Evolutionary conservation across 345 rosid species (phyloP).

Genomic region (Pugionium cornutum): DNA sequence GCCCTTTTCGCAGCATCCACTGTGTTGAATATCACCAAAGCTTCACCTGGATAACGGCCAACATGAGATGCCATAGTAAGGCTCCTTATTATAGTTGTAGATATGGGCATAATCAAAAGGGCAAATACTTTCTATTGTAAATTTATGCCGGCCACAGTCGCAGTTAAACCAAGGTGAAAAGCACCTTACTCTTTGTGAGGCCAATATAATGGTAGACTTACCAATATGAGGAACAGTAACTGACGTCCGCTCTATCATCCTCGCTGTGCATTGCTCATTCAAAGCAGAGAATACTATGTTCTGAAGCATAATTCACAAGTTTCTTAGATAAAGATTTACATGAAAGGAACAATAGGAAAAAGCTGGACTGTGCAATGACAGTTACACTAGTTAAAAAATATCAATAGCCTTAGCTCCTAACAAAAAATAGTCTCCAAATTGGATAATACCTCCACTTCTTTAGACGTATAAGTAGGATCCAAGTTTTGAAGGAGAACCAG

Average conservation of each 20-base stretch:
- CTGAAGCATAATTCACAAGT: slow-evolving; percentile 40
- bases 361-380: neutral
- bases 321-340: slow-evolving; percentile 6
- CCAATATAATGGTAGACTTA: slow-evolving; percentile 31
- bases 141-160: neutral
- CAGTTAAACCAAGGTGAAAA: slow-evolving; percentile 9
- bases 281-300: slow-evolving; percentile 58
- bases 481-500: slow-evolving; percentile 68
- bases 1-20: slow-evolving; percentile 58
- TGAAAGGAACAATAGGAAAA: neutral
- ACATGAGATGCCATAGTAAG: slow-evolving; percentile 12
- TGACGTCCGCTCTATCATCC: slow-evolving; percentile 53
- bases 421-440: neutral
- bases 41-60: slow-evolving; percentile 57
- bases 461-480: slow-evolving; percentile 60
- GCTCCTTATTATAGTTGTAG: neutral
- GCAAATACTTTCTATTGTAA: slow-evolving; percentile 4
- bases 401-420: neutral
- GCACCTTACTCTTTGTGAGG: neutral
- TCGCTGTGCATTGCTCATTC: slow-evolving; percentile 55
- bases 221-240: slow-evolving; percentile 58
- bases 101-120: slow-evolving; percentile 5
- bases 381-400: neutral
- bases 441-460: slow-evolving; percentile 65
- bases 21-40: slow-evolving; percentile 61